Evolutionary conservation across 768 basidiomycete genomes (phyloP), one percentile per base, ranked within the genome.

Genomic region (Leccinum aurantiacum): DNA sequence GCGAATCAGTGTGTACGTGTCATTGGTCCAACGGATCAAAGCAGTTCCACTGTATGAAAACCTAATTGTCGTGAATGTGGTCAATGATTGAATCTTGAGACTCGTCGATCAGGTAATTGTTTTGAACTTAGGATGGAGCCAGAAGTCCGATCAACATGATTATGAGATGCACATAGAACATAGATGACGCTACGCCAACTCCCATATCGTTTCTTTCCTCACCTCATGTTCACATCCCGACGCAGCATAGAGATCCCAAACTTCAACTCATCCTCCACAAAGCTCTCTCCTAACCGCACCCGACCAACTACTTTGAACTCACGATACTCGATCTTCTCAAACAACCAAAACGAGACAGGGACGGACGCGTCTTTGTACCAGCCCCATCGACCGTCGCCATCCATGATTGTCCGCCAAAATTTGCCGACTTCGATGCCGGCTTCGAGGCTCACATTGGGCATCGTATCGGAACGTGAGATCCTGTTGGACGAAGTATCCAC

Each of bases 311-410:
- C 58, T 37, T 67, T 67, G 64, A 84, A 84, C 48, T 71, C 65
- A 17, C 79, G 71, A 49, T 79, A 79, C 61, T 83, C 82, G 55
- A 73, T 71, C 69, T 78, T 79, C 25, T 73, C 69, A 60, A 84
- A 83, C 24, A 84, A 60, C n/a, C 68, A 60, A 7, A 78, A 73
- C 7, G 82, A 81, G 29, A 84, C 70, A 0, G 83, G 83, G 9
- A 82, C 72, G 74, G 77, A 81, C 61, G 79, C 75, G 47, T 76
- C 72, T 61, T 77, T 65, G 33, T 61, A 67, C 75, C 75, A 77
- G 37, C 71, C 74, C 56, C 67, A 70, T 10, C 56, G 60, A 24
- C 68, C 65, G 14, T 71, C 64, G 7, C 41, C 57, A 5, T 66
- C 37, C 41, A 11, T 38, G 25, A 35, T 50, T 33, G 60, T 61